These are phyloP conservation scores for Calonectria pauciramosa DNA, from an alignment of 2,329 filamentous ascomycete species.

Conservation along the genomic window DNA sequence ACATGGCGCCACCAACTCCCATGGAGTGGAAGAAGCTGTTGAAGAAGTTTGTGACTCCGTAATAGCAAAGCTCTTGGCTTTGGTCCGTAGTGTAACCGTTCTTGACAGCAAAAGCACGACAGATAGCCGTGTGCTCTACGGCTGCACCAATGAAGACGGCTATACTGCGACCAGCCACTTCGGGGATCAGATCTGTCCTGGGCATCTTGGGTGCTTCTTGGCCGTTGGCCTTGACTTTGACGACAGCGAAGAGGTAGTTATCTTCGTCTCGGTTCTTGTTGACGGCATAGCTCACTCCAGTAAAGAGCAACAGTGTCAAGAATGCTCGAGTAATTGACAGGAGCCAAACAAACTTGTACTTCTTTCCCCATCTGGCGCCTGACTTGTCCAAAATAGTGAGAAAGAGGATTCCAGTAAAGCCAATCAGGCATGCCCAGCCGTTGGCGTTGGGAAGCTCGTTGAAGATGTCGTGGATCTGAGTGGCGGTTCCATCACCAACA, in stretches of 20 bases:
- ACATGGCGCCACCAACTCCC: conserved; percentile 76
- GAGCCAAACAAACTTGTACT: conserved; percentile 70
- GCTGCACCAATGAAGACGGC: conserved; percentile 73
- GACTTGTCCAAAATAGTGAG: conserved; percentile 69
- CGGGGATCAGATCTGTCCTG: conserved; percentile 61
- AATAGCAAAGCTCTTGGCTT: conserved; percentile 75
- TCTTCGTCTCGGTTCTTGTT: conserved; percentile 64
- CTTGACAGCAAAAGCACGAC: conserved; percentile 72
- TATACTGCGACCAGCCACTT: conserved; percentile 67
- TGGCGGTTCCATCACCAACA: conserved; percentile 65
- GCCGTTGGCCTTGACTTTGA: conserved; percentile 68
- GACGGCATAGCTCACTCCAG: conserved; percentile 72
- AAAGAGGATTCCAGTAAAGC: conserved; percentile 69
- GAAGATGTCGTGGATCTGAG: conserved; percentile 72
- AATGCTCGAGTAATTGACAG: conserved; percentile 72
- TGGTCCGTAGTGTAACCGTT: conserved; percentile 75
- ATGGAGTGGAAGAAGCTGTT: conserved; percentile 76
- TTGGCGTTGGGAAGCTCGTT: conserved; percentile 68
- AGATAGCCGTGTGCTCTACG: conserved; percentile 75
- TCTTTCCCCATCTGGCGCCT: conserved; percentile 71
- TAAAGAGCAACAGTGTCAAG: conserved; percentile 72
- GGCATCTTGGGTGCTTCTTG: conserved; percentile 66
- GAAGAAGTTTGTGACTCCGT: conserved; percentile 73
- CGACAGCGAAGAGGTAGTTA: conserved; percentile 66
- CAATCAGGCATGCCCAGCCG: conserved; percentile 70